Evolutionary conservation across 1,139 yeast species (phyloP).

Genomic region (Pneumocystis canis): DNA sequence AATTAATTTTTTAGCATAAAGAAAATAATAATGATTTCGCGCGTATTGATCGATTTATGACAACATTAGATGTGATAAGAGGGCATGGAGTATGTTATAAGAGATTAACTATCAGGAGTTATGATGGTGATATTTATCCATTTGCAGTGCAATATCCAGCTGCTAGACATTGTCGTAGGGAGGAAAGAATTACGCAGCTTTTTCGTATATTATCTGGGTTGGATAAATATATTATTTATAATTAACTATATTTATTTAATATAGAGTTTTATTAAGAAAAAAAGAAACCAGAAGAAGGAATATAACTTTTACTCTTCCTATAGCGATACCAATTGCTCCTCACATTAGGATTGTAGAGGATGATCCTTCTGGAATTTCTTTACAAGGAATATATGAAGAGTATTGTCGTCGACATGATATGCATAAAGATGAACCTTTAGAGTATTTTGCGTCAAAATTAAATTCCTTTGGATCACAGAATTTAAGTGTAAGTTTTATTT

Average conservation of each 20-base stretch:
- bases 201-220: constrained; percentile 59
- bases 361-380: constrained; percentile 57
- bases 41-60: constrained; percentile 83
- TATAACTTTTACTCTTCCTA: constrained; percentile 73
- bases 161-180: constrained; percentile 92
- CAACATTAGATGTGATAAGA: constrained; percentile 75
- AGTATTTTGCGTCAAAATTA: constrained; percentile 70
- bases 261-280: constrained; percentile 55
- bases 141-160: constrained; percentile 97
- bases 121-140: constrained; percentile 80
- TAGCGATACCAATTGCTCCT: constrained; percentile 88
- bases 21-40: constrained; percentile 79
- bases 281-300: constrained; percentile 81
- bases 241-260: constrained; percentile 2
- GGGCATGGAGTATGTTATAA: constrained; percentile 90
- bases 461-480: constrained; percentile 89
- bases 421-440: constrained; percentile 79
- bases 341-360: constrained; percentile 86
- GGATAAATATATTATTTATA: constrained; percentile 8
- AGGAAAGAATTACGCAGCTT: constrained; percentile 82
- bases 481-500: constrained; percentile 14
- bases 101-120: constrained; percentile 78
- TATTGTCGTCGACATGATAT: constrained; percentile 62
- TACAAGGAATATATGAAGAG: constrained; percentile 80
- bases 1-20: constrained; percentile 28